Conservation (phyloP, 2,329 filamentous ascomycete species). For the Elsinoe perseae region DNA sequence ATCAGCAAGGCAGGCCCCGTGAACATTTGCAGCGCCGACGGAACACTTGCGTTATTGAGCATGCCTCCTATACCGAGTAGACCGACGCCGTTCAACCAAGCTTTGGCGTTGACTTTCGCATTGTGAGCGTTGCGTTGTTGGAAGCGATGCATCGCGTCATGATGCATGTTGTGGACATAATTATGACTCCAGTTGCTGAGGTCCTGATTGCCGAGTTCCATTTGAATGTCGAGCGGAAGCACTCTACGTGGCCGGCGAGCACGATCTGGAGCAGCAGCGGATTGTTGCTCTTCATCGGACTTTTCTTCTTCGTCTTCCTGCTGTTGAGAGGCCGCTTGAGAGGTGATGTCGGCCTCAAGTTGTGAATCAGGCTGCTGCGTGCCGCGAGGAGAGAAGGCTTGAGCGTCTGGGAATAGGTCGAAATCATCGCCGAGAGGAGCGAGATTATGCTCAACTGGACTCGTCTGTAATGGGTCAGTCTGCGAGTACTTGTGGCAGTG, state of each 20-base stretch:
- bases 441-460: not conserved
- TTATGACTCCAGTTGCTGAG: constrained; percentile 50
- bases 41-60: constrained; percentile 34
- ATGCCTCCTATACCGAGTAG: constrained; percentile 47
- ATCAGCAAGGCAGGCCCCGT: constrained; percentile 49
- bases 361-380: not conserved
- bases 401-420: constrained; percentile 12
- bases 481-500: not conserved
- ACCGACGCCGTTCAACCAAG: constrained; percentile 52
- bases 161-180: constrained; percentile 56
- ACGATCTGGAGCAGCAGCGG: constrained; percentile 34
- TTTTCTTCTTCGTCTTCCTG: constrained; percentile 17
- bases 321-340: not conserved
- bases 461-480: not conserved
- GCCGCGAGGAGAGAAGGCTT: constrained; percentile 13
- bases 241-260: constrained; percentile 33
- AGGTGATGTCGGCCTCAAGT: not conserved
- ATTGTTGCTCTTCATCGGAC: not conserved
- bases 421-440: constrained; percentile 8
- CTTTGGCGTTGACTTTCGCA: constrained; percentile 56
- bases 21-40: constrained; percentile 51
- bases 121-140: constrained; percentile 34
- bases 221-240: constrained; percentile 42
- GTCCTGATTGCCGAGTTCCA: constrained; percentile 49
- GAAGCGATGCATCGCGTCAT: constrained; percentile 28